Conservation (phyloP, 2,329 filamentous ascomycete genomes). For the Talaromyces sp. region DNA sequence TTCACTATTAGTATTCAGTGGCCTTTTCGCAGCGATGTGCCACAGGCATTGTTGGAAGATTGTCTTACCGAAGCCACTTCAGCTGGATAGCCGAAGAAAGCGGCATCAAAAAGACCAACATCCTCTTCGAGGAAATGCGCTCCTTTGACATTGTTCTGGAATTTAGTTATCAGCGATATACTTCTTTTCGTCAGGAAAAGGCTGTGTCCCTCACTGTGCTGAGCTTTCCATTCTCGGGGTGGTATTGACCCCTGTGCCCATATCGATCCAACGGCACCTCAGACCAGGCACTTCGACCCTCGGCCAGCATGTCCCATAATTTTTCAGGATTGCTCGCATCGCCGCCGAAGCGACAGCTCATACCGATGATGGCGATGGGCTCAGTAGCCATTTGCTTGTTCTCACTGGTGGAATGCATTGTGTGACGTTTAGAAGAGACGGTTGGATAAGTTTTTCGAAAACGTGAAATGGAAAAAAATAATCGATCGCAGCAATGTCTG, state of each 20-base stretch:
- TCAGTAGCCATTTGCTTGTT: conserved; percentile 2
- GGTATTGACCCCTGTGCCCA: conserved; percentile 24
- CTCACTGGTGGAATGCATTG: too few species aligned
- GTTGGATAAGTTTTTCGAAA: too few species aligned
- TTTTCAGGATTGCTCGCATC: conserved; percentile 18
- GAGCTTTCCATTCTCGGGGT: conserved; percentile 23
- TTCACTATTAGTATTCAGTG: too few species aligned
- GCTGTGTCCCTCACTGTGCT: conserved; percentile 20
- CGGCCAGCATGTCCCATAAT: conserved; percentile 26
- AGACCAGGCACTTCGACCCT: conserved; percentile 7
- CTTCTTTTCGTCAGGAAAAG: too few species aligned
- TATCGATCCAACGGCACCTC: conserved; percentile 25
- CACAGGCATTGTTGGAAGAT: too few species aligned
- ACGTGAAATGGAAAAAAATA: too few species aligned
- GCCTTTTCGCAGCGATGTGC: too few species aligned
- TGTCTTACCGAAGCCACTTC: too few species aligned
- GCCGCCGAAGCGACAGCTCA: conserved; percentile 27
- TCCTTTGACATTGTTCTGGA: not conserved
- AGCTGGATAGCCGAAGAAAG: conserved; percentile 26
- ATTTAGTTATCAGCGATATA: too few species aligned
- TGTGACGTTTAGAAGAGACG: too few species aligned
- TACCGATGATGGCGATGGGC: conserved; percentile 33
- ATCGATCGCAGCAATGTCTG: too few species aligned
- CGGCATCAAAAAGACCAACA: conserved; percentile 27
- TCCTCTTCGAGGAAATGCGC: not conserved